Conservation (phyloP, 2,329 filamentous ascomycete species). For the Fusarium tuaranense region DNA sequence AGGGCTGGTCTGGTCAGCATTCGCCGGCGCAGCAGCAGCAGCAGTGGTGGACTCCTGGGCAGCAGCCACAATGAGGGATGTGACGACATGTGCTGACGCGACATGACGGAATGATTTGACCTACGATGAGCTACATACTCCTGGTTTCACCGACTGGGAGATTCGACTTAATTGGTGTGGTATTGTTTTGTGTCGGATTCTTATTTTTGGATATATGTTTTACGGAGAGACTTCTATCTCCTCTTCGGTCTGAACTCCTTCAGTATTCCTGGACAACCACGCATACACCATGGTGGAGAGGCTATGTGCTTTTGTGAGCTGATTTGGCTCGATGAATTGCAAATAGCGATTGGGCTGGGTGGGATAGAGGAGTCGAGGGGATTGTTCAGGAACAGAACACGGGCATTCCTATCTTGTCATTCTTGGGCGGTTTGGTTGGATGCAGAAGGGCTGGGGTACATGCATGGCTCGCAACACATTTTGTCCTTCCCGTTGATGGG, state of each 20-base stretch:
- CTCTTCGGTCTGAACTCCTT: slow-evolving; percentile 43
- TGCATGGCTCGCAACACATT: slow-evolving; percentile 33
- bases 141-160: slow-evolving; percentile 20
- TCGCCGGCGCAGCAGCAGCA: slow-evolving; percentile 71
- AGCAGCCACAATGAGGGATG: slow-evolving; percentile 55
- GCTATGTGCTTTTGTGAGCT: slow-evolving; percentile 51
- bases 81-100: slow-evolving; percentile 22
- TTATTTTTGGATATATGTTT: slow-evolving; percentile 28
- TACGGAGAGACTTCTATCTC: slow-evolving; percentile 36
- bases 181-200: slow-evolving; percentile 22
- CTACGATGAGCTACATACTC: slow-evolving; percentile 18
- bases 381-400: slow-evolving; percentile 36
- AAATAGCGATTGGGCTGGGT: slow-evolving; percentile 50
- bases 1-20: slow-evolving; percentile 70
- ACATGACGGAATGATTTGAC: slow-evolving; percentile 40
- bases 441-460: slow-evolving; percentile 18
- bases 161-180: slow-evolving; percentile 19
- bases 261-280: slow-evolving; percentile 51
- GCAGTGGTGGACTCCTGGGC: slow-evolving; percentile 67
- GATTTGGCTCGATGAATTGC: slow-evolving; percentile 46
- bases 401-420: slow-evolving; percentile 19
- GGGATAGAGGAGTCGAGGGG: slow-evolving; percentile 55
- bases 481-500: slow-evolving; percentile 33
- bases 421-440: slow-evolving; percentile 23
- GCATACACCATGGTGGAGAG: slow-evolving; percentile 50